These are phyloP conservation scores for Camelina neglecta DNA, from an alignment of 345 rosid genomes.

Conservation along the genomic window DNA sequence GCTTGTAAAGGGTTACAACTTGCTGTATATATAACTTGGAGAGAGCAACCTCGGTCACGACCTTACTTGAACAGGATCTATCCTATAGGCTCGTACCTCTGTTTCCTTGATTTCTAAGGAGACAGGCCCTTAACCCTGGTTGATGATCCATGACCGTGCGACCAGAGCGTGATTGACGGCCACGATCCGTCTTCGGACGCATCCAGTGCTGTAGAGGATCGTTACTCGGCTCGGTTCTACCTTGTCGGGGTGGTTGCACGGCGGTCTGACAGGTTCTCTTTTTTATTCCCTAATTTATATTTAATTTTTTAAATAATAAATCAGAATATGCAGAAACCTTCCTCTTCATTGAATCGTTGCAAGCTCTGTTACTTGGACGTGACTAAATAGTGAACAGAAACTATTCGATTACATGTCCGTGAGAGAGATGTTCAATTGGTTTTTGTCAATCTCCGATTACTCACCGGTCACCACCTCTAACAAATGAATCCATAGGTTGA, in stretches of 20 bases:
- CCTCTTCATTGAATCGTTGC: no score
- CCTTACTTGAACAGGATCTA: conserved; percentile 38
- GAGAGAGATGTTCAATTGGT: no score
- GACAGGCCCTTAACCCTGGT: no score
- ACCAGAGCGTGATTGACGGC: conserved; percentile 32
- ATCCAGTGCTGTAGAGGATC: conserved; percentile 28
- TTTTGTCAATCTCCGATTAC: no score
- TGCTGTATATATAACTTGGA: background rate
- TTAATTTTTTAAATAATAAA: no score
- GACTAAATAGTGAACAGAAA: no score
- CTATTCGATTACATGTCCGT: no score
- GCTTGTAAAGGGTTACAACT: rapidly evolving
- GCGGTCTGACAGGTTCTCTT: conserved; percentile 36
- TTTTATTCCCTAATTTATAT: no score
- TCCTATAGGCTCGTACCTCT: conserved; percentile 33
- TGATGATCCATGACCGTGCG: conserved; percentile 14
- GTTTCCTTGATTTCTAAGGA: conserved; percentile 29
- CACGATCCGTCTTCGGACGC: background rate
- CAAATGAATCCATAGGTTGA: no score
- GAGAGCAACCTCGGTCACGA: background rate
- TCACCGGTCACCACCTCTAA: no score
- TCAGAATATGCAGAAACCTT: no score
- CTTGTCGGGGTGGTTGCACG: conserved; percentile 15
- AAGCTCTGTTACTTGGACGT: no score
- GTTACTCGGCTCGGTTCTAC: conserved; percentile 29